Evolutionary conservation across 1,284 basidiomycete species (phyloP).

Genomic region (Ganoderma lingzhi): DNA sequence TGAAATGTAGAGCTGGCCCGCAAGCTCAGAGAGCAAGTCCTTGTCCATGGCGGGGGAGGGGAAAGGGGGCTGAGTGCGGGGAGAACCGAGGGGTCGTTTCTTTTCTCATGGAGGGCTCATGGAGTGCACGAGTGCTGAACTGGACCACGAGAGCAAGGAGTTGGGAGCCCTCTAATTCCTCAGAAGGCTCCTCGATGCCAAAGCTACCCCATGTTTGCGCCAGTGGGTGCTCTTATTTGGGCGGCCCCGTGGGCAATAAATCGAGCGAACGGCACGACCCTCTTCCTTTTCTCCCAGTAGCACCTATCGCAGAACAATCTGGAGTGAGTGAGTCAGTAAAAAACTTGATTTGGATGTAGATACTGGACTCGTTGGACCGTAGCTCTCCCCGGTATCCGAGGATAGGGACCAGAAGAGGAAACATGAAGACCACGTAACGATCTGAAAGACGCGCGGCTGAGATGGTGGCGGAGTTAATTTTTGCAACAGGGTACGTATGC

Average conservation of each 20-base stretch:
- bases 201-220: slow-evolving; percentile 23
- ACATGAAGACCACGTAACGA: slow-evolving; percentile 8
- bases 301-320: slow-evolving; percentile 25
- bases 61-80: neutral
- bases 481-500: neutral
- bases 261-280: neutral
- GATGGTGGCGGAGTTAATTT: neutral
- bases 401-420: slow-evolving; percentile 12
- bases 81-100: neutral
- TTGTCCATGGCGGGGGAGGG: slow-evolving; percentile 15
- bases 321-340: slow-evolving; percentile 9
- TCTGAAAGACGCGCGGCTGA: slow-evolving; percentile 9
- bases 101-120: slow-evolving; percentile 14
- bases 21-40: slow-evolving; percentile 14
- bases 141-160: slow-evolving; percentile 6
- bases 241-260: neutral
- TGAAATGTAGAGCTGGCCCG: slow-evolving; percentile 8
- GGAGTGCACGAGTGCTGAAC: slow-evolving; percentile 10
- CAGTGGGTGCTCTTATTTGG: slow-evolving; percentile 28
- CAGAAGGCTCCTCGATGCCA: slow-evolving; percentile 5
- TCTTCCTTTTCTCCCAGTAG: slow-evolving; percentile 3
- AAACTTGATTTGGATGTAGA: slow-evolving; percentile 5
- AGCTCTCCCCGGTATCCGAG: slow-evolving; percentile 8
- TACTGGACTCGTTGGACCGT: slow-evolving; percentile 18
- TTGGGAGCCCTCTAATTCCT: slow-evolving; percentile 3